Percentiles rank a stretch among this genome's conserved stretches.
phyloP scores from a whole-genome alignment of 805 yeast genomes.

The Suhomyces sp. region DNA sequence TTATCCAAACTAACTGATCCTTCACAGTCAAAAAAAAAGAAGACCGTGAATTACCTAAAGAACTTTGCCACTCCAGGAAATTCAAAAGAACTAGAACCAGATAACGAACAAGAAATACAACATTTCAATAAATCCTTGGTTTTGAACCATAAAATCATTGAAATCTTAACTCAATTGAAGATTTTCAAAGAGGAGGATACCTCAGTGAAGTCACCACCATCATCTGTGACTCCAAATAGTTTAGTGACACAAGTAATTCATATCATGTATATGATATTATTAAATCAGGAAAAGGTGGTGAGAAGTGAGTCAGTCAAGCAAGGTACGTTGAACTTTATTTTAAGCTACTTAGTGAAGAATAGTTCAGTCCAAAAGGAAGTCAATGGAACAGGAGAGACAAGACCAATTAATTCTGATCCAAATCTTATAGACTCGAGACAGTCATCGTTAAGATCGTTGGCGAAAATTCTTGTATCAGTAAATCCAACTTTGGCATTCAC shows the following conservation, averaged over 20 bases:
- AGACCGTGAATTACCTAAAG: slow-evolving; percentile 37
- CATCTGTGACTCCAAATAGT: slow-evolving; percentile 3
- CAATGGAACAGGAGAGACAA: slow-evolving; percentile 14
- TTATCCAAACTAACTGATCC: slow-evolving; percentile 32
- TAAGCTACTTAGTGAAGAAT: slow-evolving; percentile 37
- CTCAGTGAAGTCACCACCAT: background rate
- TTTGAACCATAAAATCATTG: slow-evolving; percentile 22
- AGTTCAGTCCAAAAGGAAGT: slow-evolving; percentile 24
- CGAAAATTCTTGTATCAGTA: slow-evolving; percentile 44
- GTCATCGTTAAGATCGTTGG: slow-evolving; percentile 41
- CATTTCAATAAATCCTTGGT: slow-evolving; percentile 32
- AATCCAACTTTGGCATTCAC: slow-evolving; percentile 44
- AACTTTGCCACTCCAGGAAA: slow-evolving; percentile 32
- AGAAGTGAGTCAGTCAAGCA: slow-evolving; percentile 44
- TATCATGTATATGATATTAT: slow-evolving; percentile 36
- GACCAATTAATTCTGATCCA: slow-evolving; percentile 16
- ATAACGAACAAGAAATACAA: slow-evolving; percentile 25
- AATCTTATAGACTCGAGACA: slow-evolving; percentile 24
- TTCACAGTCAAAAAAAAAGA: slow-evolving; percentile 25
- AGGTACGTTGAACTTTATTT: slow-evolving; percentile 41
- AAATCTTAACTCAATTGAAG: slow-evolving; percentile 17
- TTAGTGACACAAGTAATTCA: slow-evolving; percentile 26
- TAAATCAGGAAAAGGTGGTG: slow-evolving; percentile 20
- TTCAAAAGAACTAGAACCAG: slow-evolving; percentile 20
- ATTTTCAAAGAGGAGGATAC: slow-evolving; percentile 12